Percentiles rank a stretch among this genome's conserved stretches.
phyloP scores from a whole-genome alignment of 306 rosid species.

The Pyrus communis region DNA sequence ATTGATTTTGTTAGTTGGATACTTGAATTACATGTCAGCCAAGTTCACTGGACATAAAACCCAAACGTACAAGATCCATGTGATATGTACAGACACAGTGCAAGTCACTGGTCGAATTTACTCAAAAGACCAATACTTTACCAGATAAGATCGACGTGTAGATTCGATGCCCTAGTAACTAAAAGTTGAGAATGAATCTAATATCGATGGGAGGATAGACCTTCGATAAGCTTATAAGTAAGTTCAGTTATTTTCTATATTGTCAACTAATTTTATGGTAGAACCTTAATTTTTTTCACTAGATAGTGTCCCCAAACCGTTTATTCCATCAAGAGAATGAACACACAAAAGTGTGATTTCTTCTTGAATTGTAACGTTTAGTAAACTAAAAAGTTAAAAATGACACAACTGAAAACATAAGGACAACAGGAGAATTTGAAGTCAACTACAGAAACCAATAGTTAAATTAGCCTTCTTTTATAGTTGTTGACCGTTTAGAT shows the following conservation, averaged over 20 bases:
- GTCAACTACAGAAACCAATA: no score
- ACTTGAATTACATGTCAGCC: background rate
- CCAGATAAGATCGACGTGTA: background rate
- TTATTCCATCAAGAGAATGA: background rate
- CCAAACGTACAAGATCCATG: background rate
- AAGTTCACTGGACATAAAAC: background rate
- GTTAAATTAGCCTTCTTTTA: no score
- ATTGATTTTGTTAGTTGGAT: background rate
- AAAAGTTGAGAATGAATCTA: no score
- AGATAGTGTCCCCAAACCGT: no score
- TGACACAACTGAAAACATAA: no score
- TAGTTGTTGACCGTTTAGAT: background rate
- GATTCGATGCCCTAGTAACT: no score
- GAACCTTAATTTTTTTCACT: accelerated
- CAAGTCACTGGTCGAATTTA: background rate
- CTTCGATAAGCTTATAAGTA: no score
- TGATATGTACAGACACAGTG: background rate
- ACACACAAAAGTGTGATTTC: background rate
- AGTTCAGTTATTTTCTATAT: no score
- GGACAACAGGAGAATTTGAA: no score
- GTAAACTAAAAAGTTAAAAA: background rate
- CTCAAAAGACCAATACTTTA: background rate
- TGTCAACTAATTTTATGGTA: no score
- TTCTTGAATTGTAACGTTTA: background rate
- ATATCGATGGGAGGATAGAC: no score